phyloP scores from a whole-genome alignment of 176 grass and related monocot genomes.

The Canna indica region DNA sequence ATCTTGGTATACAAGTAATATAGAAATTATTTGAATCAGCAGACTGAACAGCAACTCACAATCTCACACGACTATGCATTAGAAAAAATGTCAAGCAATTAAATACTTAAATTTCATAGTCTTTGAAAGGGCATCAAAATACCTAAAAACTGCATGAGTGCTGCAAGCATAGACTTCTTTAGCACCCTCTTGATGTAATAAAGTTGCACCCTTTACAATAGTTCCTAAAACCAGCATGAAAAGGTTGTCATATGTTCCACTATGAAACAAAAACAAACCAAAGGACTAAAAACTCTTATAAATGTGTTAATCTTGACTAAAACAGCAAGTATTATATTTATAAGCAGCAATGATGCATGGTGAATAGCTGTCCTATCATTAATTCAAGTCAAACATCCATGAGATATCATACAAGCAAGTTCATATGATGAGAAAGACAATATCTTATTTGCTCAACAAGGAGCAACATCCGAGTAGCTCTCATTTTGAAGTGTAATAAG shows the following conservation, averaged over 20 bases:
- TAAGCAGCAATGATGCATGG: neutral
- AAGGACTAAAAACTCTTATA: neutral
- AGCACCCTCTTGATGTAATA: slow-evolving; percentile 69
- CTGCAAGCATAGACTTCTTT: slow-evolving; percentile 70
- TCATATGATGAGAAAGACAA: neutral
- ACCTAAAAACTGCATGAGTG: slow-evolving; percentile 76
- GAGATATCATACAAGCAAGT: neutral
- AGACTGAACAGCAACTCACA: neutral
- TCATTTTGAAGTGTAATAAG: neutral
- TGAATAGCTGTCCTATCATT: neutral
- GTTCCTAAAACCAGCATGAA: slow-evolving; percentile 21
- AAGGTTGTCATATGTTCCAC: neutral
- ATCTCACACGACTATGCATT: neutral
- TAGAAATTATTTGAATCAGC: neutral
- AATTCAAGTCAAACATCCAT: neutral
- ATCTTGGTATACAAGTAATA: neutral
- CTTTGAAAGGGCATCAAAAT: neutral
- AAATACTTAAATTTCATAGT: neutral
- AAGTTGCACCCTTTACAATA: slow-evolving; percentile 53
- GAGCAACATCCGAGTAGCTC: neutral
- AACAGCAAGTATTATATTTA: no score
- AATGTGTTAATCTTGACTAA: neutral
- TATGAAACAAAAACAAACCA: neutral
- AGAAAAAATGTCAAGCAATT: neutral
- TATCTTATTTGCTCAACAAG: neutral